Evolutionary conservation across 768 basidiomycete species (phyloP).

Genomic region (Coprinopsis sp.): DNA sequence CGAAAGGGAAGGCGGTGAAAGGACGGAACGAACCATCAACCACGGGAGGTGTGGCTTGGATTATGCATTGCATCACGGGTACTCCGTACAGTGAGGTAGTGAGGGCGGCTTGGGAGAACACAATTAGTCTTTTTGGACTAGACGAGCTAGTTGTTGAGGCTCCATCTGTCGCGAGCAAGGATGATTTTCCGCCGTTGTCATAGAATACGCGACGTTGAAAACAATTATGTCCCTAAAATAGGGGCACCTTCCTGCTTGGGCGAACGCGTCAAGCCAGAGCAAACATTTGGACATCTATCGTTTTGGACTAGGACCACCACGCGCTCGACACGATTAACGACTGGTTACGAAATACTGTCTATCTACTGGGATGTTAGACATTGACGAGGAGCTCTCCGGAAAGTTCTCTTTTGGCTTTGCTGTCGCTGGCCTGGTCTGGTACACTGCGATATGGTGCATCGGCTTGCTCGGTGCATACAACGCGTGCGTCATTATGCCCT

Average conservation of each 20-base stretch:
- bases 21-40: slow-evolving; percentile 71
- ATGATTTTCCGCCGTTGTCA: neutral
- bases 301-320: neutral
- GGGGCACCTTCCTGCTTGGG: too few species aligned
- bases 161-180: neutral
- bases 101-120: slow-evolving; percentile 60
- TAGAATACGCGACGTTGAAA: neutral
- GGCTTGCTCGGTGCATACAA: slow-evolving; percentile 61
- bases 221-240: too few species aligned
- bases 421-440: slow-evolving; percentile 54
- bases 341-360: too few species aligned
- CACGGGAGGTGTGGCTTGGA: slow-evolving; percentile 70
- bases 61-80: slow-evolving; percentile 46
- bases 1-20: slow-evolving; percentile 59
- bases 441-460: slow-evolving; percentile 56
- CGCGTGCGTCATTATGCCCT: slow-evolving; percentile 43
- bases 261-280: neutral
- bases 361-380: slow-evolving; percentile 32
- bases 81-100: slow-evolving; percentile 50
- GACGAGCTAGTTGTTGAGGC: neutral
- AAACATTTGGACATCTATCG: too few species aligned
- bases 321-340: neutral
- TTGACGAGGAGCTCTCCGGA: slow-evolving; percentile 4
- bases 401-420: slow-evolving; percentile 19
- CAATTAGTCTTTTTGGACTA: slow-evolving; percentile 53